Percentiles rank a stretch among this genome's conserved stretches.
phyloP scores from a whole-genome alignment of 345 rosid species.

The Lepidium didymum region DNA sequence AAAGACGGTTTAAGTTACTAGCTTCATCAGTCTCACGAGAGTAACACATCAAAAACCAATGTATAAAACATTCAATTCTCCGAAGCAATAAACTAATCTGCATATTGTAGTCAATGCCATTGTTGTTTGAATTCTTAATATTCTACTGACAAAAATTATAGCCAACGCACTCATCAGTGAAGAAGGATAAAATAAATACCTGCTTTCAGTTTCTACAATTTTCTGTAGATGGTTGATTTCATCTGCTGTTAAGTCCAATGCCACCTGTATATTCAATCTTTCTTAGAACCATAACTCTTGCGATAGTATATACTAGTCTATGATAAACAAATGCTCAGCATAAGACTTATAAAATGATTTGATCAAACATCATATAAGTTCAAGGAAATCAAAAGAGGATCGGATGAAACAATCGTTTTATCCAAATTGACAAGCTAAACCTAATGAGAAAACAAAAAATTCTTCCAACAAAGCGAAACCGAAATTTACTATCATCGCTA shows the following conservation, averaged over 20 bases:
- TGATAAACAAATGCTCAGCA: not conserved
- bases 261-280: slow-evolving; percentile 38
- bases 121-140: not conserved
- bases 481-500: not conserved
- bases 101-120: not conserved
- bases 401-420: not conserved
- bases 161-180: not conserved
- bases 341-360: not conserved
- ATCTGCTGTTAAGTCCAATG: slow-evolving; percentile 70
- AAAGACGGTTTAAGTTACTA: not conserved
- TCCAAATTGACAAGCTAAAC: not conserved
- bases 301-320: not conserved
- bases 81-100: not conserved
- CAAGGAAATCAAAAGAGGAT: not conserved
- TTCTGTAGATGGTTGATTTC: slow-evolving; percentile 46
- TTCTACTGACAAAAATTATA: not conserved
- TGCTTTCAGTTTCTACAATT: slow-evolving; percentile 44
- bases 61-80: not conserved
- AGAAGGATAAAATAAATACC: slow-evolving; percentile 32
- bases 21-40: not conserved
- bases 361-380: not conserved
- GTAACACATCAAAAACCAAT: not conserved
- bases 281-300: not conserved
- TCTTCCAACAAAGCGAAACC: not conserved
- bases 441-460: not conserved